Evolutionary conservation across 2,329 filamentous ascomycete genomes (phyloP).

Genomic region (Aspergillus brasiliensis): DNA sequence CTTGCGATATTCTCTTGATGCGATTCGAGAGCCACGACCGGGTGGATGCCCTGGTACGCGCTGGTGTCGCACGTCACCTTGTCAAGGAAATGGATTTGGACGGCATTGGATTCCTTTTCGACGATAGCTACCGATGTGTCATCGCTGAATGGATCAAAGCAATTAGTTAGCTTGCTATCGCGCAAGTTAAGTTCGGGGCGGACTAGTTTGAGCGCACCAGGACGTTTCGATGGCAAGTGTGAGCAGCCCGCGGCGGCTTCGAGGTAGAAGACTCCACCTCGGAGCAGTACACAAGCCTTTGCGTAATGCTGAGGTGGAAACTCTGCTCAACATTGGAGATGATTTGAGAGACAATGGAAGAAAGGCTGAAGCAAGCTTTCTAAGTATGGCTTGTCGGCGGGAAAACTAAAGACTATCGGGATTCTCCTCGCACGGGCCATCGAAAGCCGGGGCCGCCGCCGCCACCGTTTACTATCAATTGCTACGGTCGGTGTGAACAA

Average conservation of each 20-base stretch:
- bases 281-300: constrained; percentile 16
- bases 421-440: constrained; percentile 32
- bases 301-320: constrained; percentile 12
- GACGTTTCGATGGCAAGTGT: constrained; percentile 53
- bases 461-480: constrained; percentile 16
- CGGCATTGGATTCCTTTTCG: constrained; percentile 53
- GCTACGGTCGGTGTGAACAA: neutral
- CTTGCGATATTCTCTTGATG: constrained; percentile 72
- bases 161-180: neutral
- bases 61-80: constrained; percentile 81
- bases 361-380: neutral
- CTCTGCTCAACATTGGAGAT: constrained; percentile 29
- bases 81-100: constrained; percentile 73
- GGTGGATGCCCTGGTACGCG: constrained; percentile 76
- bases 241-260: constrained; percentile 36
- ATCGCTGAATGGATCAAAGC: constrained; percentile 57
- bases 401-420: constrained; percentile 2
- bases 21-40: constrained; percentile 70
- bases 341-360: neutral
- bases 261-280: constrained; percentile 2
- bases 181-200: neutral
- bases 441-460: constrained; percentile 28
- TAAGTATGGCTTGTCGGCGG: neutral
- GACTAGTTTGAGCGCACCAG: constrained; percentile 33
- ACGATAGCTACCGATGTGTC: constrained; percentile 89